Percentiles rank a stretch among this genome's conserved stretches.
These are phyloP conservation scores for Diversispora epigaea DNA, from an alignment of 192 early-diverging fungal genomes.

Conservation along the genomic window DNA sequence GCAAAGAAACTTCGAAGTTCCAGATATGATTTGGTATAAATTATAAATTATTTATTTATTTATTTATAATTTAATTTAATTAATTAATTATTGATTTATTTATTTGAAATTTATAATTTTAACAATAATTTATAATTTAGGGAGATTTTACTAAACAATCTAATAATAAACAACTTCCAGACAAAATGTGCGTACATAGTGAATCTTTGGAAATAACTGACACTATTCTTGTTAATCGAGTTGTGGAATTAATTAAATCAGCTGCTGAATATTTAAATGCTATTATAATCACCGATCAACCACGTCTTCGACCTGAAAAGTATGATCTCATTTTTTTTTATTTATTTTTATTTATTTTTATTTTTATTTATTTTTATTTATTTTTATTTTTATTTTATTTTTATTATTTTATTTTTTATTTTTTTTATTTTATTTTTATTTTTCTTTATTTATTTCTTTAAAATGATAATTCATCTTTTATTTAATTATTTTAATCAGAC, in stretches of 20 bases:
- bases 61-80: neutral
- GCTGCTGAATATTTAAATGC: neutral
- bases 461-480: neutral
- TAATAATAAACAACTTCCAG: conserved; percentile 5
- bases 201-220: conserved; percentile 13
- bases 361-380: neutral
- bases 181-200: neutral
- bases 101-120: neutral
- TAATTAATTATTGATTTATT: neutral
- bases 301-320: conserved; percentile 6
- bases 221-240: neutral
- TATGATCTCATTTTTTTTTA: neutral
- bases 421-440: neutral
- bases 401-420: no score
- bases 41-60: neutral
- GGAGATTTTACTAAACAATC: conserved; percentile 1
- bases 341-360: neutral
- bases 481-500: neutral
- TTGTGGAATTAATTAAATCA: neutral
- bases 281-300: neutral
- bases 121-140: neutral
- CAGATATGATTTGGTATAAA: conserved; percentile 5
- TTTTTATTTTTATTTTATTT: no score
- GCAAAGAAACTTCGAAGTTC: neutral
- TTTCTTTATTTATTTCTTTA: neutral